phyloP scores from a whole-genome alignment of 257 asterid genomes.

The Solanum okadae region DNA sequence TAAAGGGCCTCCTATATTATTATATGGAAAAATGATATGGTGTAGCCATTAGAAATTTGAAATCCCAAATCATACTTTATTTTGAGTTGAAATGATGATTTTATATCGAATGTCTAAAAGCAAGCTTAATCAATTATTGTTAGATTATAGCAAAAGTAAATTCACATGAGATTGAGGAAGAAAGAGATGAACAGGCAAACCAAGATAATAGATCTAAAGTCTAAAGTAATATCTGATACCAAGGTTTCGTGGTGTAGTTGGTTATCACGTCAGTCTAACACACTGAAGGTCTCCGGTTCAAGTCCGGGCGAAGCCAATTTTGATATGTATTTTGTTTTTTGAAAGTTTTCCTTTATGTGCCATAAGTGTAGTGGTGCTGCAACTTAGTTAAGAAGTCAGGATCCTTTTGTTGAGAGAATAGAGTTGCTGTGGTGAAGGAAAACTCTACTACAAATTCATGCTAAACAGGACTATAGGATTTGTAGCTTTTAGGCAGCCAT shows the following conservation, averaged over 20 bases:
- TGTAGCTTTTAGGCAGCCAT: too few species aligned
- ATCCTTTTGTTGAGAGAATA: not conserved
- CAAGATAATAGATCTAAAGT: too few species aligned
- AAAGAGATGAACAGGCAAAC: too few species aligned
- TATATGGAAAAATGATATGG: not conserved
- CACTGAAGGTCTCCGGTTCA: conserved; percentile 92
- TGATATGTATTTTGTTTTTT: too few species aligned
- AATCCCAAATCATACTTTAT: not conserved
- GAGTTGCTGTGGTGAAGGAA: not conserved
- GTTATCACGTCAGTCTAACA: conserved; percentile 89
- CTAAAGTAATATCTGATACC: too few species aligned
- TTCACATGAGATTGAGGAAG: not conserved
- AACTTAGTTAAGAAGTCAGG: not conserved
- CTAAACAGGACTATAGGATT: not conserved
- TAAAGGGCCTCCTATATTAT: not conserved
- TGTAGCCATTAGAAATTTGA: not conserved
- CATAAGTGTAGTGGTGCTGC: not conserved
- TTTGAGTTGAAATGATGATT: not conserved
- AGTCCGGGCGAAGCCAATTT: conserved; percentile 61
- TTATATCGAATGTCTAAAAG: not conserved
- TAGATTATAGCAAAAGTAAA: not conserved
- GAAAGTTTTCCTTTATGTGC: not conserved
- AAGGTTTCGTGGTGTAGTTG: conserved; percentile 81
- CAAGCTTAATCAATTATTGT: too few species aligned
- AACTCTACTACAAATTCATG: not conserved